These are phyloP conservation scores for Hypsizygus marmoreus DNA, from an alignment of 768 basidiomycete species.

Conservation along the genomic window DNA sequence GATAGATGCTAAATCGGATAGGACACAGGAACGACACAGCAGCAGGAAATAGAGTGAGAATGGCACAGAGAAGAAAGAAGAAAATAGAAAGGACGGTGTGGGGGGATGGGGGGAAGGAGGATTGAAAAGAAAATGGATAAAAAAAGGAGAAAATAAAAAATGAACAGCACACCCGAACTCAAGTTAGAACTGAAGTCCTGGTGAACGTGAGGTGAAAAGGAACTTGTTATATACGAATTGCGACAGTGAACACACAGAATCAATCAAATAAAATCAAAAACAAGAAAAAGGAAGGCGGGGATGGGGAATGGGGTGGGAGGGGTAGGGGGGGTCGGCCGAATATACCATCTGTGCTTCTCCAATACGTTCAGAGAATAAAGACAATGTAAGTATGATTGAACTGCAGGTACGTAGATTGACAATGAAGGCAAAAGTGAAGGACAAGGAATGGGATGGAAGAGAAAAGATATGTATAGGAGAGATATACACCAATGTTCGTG, in stretches of 20 bases:
- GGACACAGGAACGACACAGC: conserved; percentile 18
- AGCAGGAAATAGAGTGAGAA: conserved; percentile 11
- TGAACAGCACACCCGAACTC: no score
- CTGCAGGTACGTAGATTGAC: conserved; percentile 10
- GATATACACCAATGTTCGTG: conserved; percentile 18
- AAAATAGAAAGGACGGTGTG: conserved; percentile 2
- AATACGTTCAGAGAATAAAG: conserved; percentile 12
- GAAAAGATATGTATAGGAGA: conserved; percentile 5
- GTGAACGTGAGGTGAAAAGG: conserved; percentile 2
- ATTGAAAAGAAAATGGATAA: conserved; percentile 4
- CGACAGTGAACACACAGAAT: conserved; percentile 10
- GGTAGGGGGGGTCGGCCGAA: background rate
- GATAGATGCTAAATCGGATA: conserved; percentile 26
- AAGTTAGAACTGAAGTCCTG: background rate
- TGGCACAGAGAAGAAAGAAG: conserved; percentile 1
- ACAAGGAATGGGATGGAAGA: conserved; percentile 4
- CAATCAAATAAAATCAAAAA: conserved; percentile 12
- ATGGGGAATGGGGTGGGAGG: conserved; percentile 1
- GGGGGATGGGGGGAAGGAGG: conserved; percentile 1
- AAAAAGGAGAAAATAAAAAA: background rate
- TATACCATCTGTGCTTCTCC: conserved; percentile 7
- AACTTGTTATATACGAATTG: conserved; percentile 14
- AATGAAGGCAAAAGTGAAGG: background rate
- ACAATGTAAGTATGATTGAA: conserved; percentile 14
- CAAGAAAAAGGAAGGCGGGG: conserved; percentile 16